These are phyloP conservation scores for Lenwebbia sp. DNA, from an alignment of 345 rosid genomes.

Conservation along the genomic window DNA sequence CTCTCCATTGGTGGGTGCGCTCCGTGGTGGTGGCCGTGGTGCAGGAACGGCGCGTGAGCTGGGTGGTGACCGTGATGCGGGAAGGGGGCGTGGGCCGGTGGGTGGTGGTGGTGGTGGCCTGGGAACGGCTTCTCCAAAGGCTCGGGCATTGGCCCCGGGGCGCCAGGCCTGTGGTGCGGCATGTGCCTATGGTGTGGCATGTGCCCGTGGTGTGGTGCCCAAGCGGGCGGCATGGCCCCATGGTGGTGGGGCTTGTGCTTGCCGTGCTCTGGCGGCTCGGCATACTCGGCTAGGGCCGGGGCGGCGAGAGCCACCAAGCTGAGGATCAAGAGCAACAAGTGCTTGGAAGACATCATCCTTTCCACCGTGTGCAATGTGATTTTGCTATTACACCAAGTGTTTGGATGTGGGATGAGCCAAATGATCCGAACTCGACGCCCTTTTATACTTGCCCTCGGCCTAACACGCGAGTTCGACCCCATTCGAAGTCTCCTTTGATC, in stretches of 20 bases:
- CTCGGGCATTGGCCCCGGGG: neutral
- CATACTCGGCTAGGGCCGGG: neutral
- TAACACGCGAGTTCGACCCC: neutral
- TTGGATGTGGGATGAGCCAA: neutral
- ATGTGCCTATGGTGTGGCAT: neutral
- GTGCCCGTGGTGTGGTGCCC: neutral
- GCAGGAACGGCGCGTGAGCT: neutral
- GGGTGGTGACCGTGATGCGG: neutral
- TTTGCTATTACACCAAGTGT: neutral
- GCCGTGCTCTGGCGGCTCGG: neutral
- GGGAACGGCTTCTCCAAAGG: neutral
- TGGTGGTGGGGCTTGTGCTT: neutral
- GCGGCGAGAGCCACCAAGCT: conserved; percentile 9
- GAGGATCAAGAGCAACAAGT: conserved; percentile 10
- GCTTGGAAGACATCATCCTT: conserved; percentile 6
- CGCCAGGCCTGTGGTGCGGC: neutral
- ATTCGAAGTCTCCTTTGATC: no score
- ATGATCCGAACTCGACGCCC: neutral
- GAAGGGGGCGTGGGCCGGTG: neutral
- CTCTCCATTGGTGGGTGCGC: neutral
- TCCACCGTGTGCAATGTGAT: neutral
- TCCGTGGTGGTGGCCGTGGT: neutral
- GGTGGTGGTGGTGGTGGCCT: neutral
- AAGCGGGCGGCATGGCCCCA: neutral
- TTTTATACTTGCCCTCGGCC: neutral